Conservation (phyloP, 2,329 filamentous ascomycete species). For the Scedosporium dehoogii region DNA sequence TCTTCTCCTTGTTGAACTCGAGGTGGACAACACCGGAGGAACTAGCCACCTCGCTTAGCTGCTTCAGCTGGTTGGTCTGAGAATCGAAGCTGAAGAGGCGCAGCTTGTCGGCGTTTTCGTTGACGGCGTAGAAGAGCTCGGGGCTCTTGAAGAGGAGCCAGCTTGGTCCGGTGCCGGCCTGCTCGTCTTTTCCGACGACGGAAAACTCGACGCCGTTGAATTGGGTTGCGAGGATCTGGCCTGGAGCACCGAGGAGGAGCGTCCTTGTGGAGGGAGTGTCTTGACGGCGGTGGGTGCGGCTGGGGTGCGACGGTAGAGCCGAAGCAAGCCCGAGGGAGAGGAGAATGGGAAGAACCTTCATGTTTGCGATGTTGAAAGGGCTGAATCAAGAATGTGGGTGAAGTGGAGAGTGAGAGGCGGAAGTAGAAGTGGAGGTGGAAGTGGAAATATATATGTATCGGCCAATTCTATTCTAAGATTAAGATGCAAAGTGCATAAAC, state of each 20-base stretch:
- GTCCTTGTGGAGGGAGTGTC: constrained; percentile 12
- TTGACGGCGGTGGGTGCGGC: not conserved
- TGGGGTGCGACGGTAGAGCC: not conserved
- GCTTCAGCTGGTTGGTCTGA: constrained; percentile 18
- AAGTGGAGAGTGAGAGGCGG: not conserved
- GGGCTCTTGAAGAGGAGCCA: constrained; percentile 34
- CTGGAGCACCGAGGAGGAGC: constrained; percentile 30
- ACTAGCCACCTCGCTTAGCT: constrained; percentile 20
- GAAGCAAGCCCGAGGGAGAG: not conserved
- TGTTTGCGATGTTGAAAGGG: not conserved
- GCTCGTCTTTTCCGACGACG: constrained; percentile 23
- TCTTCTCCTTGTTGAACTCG: constrained; percentile 32
- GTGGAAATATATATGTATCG: too few relatives aligned
- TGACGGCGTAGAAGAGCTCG: constrained; percentile 33
- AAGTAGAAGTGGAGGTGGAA: not conserved
- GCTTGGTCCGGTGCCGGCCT: constrained; percentile 24
- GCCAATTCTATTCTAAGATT: too few relatives aligned
- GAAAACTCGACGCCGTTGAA: constrained; percentile 31
- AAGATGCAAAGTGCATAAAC: not conserved
- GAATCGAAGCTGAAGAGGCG: constrained; percentile 28
- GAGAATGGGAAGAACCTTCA: not conserved
- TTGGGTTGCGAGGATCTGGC: constrained; percentile 28
- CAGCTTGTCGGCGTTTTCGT: constrained; percentile 33
- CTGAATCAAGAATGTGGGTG: too few relatives aligned
- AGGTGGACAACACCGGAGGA: constrained; percentile 36